phyloP scores from a whole-genome alignment of 2,329 filamentous ascomycete genomes.

The Neofusicoccum sp. region DNA sequence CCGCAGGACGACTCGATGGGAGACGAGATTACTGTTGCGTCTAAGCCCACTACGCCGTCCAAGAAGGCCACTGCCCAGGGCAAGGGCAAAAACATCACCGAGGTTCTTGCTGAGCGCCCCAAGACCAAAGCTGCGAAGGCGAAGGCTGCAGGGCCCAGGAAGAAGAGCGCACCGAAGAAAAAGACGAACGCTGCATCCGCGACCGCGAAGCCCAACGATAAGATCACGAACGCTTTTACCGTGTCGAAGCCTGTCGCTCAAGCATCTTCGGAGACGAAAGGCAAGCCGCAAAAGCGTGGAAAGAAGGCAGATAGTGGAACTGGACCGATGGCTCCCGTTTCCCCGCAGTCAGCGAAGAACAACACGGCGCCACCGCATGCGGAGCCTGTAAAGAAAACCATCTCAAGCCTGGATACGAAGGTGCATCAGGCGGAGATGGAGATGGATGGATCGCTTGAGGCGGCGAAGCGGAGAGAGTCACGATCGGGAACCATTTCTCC shows the following conservation, averaged over 20 bases:
- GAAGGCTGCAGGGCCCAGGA: conserved; percentile 26
- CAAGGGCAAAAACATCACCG: conserved; percentile 31
- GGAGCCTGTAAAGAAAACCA: background rate
- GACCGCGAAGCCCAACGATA: conserved; percentile 31
- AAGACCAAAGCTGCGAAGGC: conserved; percentile 27
- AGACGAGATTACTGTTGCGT: conserved; percentile 22
- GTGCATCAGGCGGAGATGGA: background rate
- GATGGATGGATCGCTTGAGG: background rate
- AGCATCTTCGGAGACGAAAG: background rate
- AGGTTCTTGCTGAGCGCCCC: conserved; percentile 10
- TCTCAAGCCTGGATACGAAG: conserved; percentile 1
- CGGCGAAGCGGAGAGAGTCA: background rate
- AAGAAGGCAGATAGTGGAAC: conserved; percentile 22
- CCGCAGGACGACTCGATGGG: conserved; percentile 24
- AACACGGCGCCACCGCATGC: conserved; percentile 30
- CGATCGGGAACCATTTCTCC: conserved; percentile 11
- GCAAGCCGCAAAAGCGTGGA: background rate
- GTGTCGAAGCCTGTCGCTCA: conserved; percentile 25
- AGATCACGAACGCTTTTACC: conserved; percentile 25
- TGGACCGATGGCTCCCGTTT: conserved; percentile 32
- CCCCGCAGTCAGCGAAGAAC: conserved; percentile 34
- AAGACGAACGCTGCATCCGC: conserved; percentile 19
- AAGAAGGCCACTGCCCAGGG: conserved; percentile 34
- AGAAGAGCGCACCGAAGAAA: conserved; percentile 35
- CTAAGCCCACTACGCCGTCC: conserved; percentile 26